Evolutionary conservation across 257 asterid genomes (phyloP).

Genomic region (Prunella vulgaris): DNA sequence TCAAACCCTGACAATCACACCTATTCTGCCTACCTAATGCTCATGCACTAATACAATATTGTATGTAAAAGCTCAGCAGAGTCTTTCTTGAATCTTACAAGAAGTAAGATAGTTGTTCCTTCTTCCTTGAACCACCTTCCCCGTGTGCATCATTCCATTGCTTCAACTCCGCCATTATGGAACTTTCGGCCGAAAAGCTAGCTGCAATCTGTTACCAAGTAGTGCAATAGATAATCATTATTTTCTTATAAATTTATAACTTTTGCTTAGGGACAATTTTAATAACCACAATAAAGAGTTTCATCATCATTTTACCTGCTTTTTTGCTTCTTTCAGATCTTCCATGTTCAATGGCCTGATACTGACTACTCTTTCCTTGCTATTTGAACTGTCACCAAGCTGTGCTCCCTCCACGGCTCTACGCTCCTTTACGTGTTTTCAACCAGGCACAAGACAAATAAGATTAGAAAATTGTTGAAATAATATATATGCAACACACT

Average conservation of each 20-base stretch:
- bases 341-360: slow-evolving; percentile 74
- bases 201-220: slow-evolving; percentile 56
- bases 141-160: slow-evolving; percentile 74
- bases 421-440: slow-evolving; percentile 35
- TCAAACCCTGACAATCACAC: not conserved
- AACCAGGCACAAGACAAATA: not conserved
- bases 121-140: slow-evolving; percentile 85
- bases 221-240: not conserved
- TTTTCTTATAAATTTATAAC: not conserved
- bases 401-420: slow-evolving; percentile 31
- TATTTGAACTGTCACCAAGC: slow-evolving; percentile 21
- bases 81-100: slow-evolving; percentile 26
- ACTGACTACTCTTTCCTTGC: slow-evolving; percentile 52
- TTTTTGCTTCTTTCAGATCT: slow-evolving; percentile 73
- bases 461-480: not conserved
- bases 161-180: slow-evolving; percentile 62
- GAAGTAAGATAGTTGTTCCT: slow-evolving; percentile 75
- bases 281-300: not conserved
- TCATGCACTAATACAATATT: not conserved
- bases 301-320: slow-evolving; percentile 43
- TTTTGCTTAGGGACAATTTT: not conserved
- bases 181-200: slow-evolving; percentile 71
- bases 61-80: not conserved
- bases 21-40: not conserved
- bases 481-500: not conserved